Evolutionary conservation across 768 basidiomycete species (phyloP), one percentile per base, ranked within the genome.

Genomic region (Coprinopsis marcescibilis): DNA sequence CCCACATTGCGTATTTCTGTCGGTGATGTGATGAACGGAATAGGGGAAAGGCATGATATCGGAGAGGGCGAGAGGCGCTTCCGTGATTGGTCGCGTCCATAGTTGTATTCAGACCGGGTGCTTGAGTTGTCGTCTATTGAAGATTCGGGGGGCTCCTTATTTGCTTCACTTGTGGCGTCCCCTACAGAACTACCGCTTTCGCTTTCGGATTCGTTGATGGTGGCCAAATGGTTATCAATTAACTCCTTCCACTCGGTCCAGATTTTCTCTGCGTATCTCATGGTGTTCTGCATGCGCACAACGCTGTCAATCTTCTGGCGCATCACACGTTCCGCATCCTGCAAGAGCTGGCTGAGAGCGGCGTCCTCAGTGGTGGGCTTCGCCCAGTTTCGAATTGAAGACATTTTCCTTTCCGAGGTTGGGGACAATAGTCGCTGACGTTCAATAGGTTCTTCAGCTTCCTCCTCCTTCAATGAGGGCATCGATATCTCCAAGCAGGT

Each of bases 241-340:
- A 80, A 82, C 58, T 89, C 86, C 65, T 97, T 87, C 94, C 95
- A 98, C 66, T 98, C 96, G 57, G 86, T 85, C 70, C 95, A 83
- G 24, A 96, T 89, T 69, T 94, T 95, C 71, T 98, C 96, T 32
- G 92, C 84, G 64, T 98, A 98, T 45, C 89, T 76, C 55, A 99
- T 93, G 15, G 93, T 97, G 60, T 95, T 96, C 65, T 95, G 90
- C 82, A 99, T 83, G 30, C 96, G 83, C 52, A 91, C 87, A 40
- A 97, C 89, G 54, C 86, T 92, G 63, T 94, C 93, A 52, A 93
- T 79, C 73, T 99, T 99, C 65, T 89, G 85, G 25, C 89, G 75
- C 77, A 94, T 88, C 41, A 94, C 76, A 27, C 89, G 80, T 55
- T 94, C 92, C 6, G 84, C 85, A 59, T 98, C 94, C 55, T 88